phyloP scores from a whole-genome alignment of 2,329 filamentous ascomycete species.

The Rutstroemia sp. region DNA sequence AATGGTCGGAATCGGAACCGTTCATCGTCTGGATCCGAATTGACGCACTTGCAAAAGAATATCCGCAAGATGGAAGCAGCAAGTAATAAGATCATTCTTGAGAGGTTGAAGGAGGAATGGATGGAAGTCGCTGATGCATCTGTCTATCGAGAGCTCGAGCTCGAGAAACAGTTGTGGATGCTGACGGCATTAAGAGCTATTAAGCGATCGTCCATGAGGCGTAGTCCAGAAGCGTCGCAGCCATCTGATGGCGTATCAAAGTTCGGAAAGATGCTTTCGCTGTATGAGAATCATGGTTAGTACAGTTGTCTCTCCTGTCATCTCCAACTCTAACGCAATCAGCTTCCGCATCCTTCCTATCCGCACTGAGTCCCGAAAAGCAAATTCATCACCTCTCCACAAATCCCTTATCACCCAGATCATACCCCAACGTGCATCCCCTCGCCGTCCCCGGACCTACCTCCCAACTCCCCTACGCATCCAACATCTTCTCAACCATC shows the following conservation, averaged over 20 bases:
- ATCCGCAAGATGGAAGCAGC: conserved; percentile 48
- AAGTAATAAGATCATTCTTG: conserved; percentile 43
- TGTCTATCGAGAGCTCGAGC: conserved; percentile 43
- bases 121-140: conserved; percentile 37
- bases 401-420: conserved; percentile 28
- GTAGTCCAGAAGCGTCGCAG: not conserved
- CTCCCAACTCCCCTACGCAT: conserved; percentile 31
- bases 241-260: not conserved
- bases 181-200: conserved; percentile 43
- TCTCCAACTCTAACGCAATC: not conserved
- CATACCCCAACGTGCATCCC: conserved; percentile 29
- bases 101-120: conserved; percentile 47
- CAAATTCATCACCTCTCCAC: conserved; percentile 39
- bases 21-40: conserved; percentile 13
- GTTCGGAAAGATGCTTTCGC: conserved; percentile 20
- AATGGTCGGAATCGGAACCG: conserved; percentile 2
- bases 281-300: conserved; percentile 29
- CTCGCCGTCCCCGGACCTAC: conserved; percentile 30
- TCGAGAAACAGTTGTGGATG: conserved; percentile 56
- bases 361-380: conserved; percentile 29
- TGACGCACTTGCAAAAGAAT: conserved; percentile 42
- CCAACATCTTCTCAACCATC: conserved; percentile 39
- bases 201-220: not conserved
- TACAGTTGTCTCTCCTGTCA: not conserved
- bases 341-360: conserved; percentile 26